A percentile compares a stretch with the other conserved stretches of the same genome.
phyloP scores from a whole-genome alignment of 1,284 basidiomycete genomes.

The Cutaneotrichosporon sp. region DNA sequence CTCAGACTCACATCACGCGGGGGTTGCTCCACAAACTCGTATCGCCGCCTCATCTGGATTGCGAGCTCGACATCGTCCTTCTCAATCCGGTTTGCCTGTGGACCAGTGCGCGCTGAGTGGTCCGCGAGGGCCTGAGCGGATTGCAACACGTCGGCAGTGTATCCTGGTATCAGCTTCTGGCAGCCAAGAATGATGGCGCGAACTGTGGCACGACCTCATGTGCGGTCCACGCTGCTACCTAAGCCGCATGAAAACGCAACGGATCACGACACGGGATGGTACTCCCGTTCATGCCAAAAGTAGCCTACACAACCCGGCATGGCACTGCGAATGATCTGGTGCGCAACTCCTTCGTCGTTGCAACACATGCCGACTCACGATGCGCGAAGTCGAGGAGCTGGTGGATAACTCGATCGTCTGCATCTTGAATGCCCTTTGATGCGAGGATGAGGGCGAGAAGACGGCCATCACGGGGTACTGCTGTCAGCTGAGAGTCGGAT shows the following conservation, averaged over 20 bases:
- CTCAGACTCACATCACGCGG: constrained; percentile 80
- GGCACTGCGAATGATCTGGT: neutral
- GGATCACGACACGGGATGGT: no score
- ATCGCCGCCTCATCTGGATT: constrained; percentile 86
- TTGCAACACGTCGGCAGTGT: constrained; percentile 83
- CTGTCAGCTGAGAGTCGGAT: neutral
- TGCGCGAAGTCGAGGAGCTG: constrained; percentile 95
- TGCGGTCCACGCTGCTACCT: no score
- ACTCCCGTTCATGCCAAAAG: no score
- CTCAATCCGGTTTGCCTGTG: constrained; percentile 65
- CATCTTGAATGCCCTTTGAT: constrained; percentile 89
- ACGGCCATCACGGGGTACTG: constrained; percentile 74
- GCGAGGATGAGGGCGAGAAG: constrained; percentile 88
- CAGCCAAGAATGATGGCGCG: no score
- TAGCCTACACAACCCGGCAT: no score
- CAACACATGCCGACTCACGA: constrained; percentile 49
- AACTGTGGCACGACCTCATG: no score
- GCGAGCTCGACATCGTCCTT: constrained; percentile 88
- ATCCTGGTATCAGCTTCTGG: constrained; percentile 50
- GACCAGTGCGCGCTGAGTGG: constrained; percentile 64
- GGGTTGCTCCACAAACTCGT: constrained; percentile 87
- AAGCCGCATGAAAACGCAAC: no score
- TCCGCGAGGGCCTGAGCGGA: constrained; percentile 91
- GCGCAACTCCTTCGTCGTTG: neutral
- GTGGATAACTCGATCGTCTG: constrained; percentile 87